phyloP scores from a whole-genome alignment of 164 flowering plant species.

The Macadamia integrifolia region DNA sequence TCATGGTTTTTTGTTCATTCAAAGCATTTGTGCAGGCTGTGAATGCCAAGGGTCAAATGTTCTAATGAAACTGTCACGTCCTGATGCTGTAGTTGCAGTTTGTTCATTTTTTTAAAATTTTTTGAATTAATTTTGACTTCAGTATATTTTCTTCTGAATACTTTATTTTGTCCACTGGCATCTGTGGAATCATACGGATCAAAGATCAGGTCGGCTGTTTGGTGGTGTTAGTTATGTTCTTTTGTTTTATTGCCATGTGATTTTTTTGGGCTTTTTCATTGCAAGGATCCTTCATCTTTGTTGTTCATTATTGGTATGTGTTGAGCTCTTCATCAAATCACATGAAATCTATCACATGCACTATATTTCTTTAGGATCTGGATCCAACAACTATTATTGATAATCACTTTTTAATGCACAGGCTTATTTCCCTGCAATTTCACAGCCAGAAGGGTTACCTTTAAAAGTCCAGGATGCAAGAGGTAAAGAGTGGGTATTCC shows the following conservation, averaged over 20 bases:
- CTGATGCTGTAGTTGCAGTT: not conserved
- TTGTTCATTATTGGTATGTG: not conserved
- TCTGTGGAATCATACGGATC: not conserved
- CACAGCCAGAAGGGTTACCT: conserved; percentile 89
- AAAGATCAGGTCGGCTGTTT: not conserved
- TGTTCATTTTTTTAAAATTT: not conserved
- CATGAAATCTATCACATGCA: conserved; percentile 2
- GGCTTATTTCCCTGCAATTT: conserved; percentile 85
- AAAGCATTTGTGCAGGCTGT: not conserved
- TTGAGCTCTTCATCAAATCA: not conserved
- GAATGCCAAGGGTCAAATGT: not conserved
- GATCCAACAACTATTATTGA: conserved; percentile 2
- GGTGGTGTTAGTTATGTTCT: not conserved
- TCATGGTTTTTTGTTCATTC: no score
- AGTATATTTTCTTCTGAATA: no score
- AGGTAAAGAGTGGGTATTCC: conserved; percentile 88
- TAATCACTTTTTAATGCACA: conserved; percentile 24
- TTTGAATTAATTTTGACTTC: no score
- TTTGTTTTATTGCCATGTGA: not conserved
- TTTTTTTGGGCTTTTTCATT: not conserved
- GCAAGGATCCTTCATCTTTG: not conserved
- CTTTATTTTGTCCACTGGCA: not conserved
- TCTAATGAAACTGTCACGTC: not conserved
- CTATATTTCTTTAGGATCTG: not conserved
- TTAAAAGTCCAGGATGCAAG: conserved; percentile 76